These are phyloP conservation scores for Phytophthora sp. DNA, from an alignment of 352 stramenopile genomes.

Conservation along the genomic window DNA sequence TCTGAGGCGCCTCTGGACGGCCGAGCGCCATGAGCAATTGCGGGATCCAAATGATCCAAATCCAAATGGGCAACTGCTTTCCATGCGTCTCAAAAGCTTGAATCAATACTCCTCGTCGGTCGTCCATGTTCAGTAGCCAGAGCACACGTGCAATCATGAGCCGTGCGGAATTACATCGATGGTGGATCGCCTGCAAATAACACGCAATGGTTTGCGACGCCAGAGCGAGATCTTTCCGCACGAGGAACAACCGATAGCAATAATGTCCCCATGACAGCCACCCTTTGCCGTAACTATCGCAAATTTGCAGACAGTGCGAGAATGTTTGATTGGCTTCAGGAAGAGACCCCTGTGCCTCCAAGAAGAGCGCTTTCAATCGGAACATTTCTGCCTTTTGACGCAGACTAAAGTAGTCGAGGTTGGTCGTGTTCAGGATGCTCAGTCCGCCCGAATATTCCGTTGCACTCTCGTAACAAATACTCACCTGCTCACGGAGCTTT, in stretches of 20 bases:
- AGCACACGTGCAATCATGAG: conserved; percentile 92
- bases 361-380: conserved; percentile 91
- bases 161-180: conserved; percentile 87
- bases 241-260: conserved; percentile 86
- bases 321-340: conserved; percentile 91
- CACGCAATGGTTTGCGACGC: conserved; percentile 92
- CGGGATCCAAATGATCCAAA: conserved; percentile 99
- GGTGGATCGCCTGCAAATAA: conserved; percentile 93
- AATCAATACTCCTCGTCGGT: conserved; percentile 73
- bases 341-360: conserved; percentile 81
- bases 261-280: conserved; percentile 96
- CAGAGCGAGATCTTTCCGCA: conserved; percentile 74
- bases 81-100: conserved; percentile 94
- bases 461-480: conserved; percentile 91
- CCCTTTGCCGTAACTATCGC: conserved; percentile 92
- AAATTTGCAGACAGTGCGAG: conserved; percentile 92
- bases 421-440: conserved; percentile 94
- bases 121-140: conserved; percentile 91
- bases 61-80: conserved; percentile 96
- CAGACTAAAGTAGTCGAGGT: conserved; percentile 93
- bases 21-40: conserved; percentile 96
- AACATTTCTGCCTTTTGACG: conserved; percentile 94
- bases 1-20: conserved; percentile 90
- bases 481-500: conserved; percentile 93
- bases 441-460: conserved; percentile 88